Evolutionary conservation across 1,284 basidiomycete genomes (phyloP).

Genomic region (Tylopilus sp.): DNA sequence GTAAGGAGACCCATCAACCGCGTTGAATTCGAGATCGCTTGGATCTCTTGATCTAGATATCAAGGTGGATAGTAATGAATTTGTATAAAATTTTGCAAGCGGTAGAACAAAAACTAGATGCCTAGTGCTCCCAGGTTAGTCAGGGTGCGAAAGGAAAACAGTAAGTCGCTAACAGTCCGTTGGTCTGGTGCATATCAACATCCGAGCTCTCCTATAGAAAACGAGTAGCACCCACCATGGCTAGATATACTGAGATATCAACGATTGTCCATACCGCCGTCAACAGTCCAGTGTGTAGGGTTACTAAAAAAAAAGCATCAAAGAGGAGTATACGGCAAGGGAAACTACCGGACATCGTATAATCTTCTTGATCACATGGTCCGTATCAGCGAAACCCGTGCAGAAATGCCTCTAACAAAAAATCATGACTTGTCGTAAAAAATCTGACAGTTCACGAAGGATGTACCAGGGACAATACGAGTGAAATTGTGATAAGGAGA

Average conservation of each 20-base stretch:
- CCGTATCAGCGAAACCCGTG: constrained; percentile 45
- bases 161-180: constrained; percentile 29
- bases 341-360: constrained; percentile 38
- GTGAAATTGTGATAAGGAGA: constrained; percentile 40
- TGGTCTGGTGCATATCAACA: constrained; percentile 27
- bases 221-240: constrained; percentile 31
- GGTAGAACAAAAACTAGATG: constrained; percentile 47
- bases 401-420: constrained; percentile 37
- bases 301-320: constrained; percentile 37
- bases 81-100: constrained; percentile 49
- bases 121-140: constrained; percentile 21
- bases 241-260: constrained; percentile 45
- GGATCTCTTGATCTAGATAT: constrained; percentile 41
- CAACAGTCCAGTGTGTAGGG: constrained; percentile 49
- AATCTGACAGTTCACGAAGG: not conserved
- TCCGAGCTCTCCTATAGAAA: not conserved
- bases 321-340: not conserved
- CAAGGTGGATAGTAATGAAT: constrained; percentile 47
- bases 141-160: not conserved
- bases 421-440: not conserved
- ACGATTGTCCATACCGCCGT: constrained; percentile 48
- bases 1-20: constrained; percentile 33
- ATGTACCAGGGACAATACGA: constrained; percentile 43
- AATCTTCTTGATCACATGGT: constrained; percentile 46
- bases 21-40: constrained; percentile 30